phyloP scores from a whole-genome alignment of 768 basidiomycete genomes.

The Lactarius tabidus region DNA sequence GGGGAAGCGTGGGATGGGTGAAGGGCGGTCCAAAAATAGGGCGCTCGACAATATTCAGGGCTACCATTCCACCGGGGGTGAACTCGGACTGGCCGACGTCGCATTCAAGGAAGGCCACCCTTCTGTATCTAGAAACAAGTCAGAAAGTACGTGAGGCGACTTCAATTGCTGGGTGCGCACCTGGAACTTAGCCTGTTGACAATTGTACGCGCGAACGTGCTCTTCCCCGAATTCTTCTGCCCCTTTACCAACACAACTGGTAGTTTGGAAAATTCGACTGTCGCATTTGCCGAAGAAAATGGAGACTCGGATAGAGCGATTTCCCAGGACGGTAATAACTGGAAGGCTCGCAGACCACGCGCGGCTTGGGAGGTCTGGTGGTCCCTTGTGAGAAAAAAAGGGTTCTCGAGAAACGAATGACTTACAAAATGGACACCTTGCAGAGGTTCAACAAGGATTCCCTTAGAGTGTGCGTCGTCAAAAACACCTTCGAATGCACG shows the following conservation, averaged over 20 bases:
- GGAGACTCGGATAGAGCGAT: constrained; percentile 27
- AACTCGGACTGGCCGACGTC: constrained; percentile 96
- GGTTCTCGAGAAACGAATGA: constrained; percentile 9
- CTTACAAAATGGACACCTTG: constrained; percentile 48
- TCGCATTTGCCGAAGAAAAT: background rate
- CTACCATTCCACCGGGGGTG: constrained; percentile 79
- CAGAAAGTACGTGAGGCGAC: background rate
- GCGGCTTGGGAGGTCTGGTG: constrained; percentile 30
- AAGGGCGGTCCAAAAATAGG: constrained; percentile 84
- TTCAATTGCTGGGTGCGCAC: constrained; percentile 37
- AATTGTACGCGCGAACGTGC: constrained; percentile 73
- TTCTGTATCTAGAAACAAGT: constrained; percentile 49
- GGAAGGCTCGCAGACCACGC: constrained; percentile 35
- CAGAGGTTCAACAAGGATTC: constrained; percentile 41
- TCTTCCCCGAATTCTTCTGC: constrained; percentile 85
- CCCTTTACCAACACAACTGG: constrained; percentile 62
- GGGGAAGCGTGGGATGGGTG: constrained; percentile 71
- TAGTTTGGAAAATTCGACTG: background rate
- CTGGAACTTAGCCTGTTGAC: constrained; percentile 61
- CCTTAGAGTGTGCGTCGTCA: constrained; percentile 45
- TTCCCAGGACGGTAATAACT: constrained; percentile 38
- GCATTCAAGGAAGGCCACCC: constrained; percentile 90
- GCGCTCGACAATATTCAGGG: constrained; percentile 64
- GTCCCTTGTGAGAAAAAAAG: constrained; percentile 22
- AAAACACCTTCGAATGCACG: constrained; percentile 62